Evolutionary conservation across 805 yeast genomes (phyloP).

Genomic region (Suhomyces pyralidae): DNA sequence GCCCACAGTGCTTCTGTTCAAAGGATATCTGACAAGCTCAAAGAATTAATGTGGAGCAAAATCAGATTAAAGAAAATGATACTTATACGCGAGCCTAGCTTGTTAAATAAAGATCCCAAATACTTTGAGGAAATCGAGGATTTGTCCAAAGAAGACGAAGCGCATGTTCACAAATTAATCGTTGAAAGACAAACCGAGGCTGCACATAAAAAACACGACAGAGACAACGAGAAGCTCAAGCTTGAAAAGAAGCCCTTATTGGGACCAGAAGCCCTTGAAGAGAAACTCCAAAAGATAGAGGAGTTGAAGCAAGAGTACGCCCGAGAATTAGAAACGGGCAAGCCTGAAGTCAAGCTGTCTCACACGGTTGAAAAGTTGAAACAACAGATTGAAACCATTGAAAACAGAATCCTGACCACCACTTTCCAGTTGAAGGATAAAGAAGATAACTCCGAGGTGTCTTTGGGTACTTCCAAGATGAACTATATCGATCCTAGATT

Average conservation of each 20-base stretch:
- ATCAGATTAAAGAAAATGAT: conserved; percentile 71
- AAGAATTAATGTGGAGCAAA: conserved; percentile 83
- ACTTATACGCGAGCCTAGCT: conserved; percentile 56
- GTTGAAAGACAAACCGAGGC: conserved; percentile 66
- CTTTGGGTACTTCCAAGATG: conserved; percentile 88
- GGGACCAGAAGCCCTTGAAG: conserved; percentile 55
- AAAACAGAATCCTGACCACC: conserved; percentile 65
- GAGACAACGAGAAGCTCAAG: conserved; percentile 73
- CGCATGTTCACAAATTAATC: conserved; percentile 54
- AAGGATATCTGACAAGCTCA: conserved; percentile 71
- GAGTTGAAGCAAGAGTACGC: conserved; percentile 50
- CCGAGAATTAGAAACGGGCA: conserved; percentile 57
- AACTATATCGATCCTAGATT: conserved; percentile 94
- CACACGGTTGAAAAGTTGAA: conserved; percentile 67
- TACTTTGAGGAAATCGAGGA: conserved; percentile 70
- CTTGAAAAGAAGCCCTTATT: conserved; percentile 54
- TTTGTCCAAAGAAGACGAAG: conserved; percentile 61
- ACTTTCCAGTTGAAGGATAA: conserved; percentile 80
- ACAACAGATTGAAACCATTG: conserved; percentile 67
- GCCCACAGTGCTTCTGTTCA: conserved; percentile 78
- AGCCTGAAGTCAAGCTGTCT: conserved; percentile 50
- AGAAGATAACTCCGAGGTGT: conserved; percentile 91
- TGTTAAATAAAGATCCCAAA: conserved; percentile 48
- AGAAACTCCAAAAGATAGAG: conserved; percentile 53
- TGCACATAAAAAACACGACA: conserved; percentile 57